Evolutionary conservation across 129 eudicot species (phyloP), one percentile per base, ranked within the genome.

Genomic region (Helianthus tuberosus): DNA sequence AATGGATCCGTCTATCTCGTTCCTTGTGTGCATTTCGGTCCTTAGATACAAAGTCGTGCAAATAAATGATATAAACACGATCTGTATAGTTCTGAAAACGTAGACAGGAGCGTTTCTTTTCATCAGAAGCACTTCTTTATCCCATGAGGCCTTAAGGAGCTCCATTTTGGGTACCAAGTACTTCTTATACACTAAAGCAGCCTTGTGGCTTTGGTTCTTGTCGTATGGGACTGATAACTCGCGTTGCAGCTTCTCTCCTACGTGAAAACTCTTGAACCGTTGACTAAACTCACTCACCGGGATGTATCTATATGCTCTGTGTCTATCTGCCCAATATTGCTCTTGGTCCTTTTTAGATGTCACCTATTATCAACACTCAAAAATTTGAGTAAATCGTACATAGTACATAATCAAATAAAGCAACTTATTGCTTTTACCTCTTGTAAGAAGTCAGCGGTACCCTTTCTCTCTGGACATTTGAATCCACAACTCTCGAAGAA

Each of bases 331-430:
- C 98, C 98, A 93, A 76, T 93, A 93, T 67, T 93, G 96, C 68
- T 88, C 91, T 77, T 93, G 98, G 64, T 93, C 97, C 85, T 88
- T 93, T 77, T 73, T 90, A 68, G 98, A 93, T n/a, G 96, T 93
- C 53, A 93, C 96, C 98, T 92, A 54, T 49, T 49, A 78, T 35
- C 20, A 66, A 17, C 48, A 23, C 38, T 44, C 75, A 71, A 54
- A 46, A 8, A 43, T 29, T 75, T 46, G 12, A 53, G 63, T 14
- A 20, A 41, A 54, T 64, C n/a, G 8, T 9, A 11, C 29, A 72
- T 72, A 43, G 6, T 70, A 36, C 23, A 49, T 36, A 57, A 25
- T 5, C 54, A 58, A 29, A 29, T 32, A 39, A 61, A 60, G 63
- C 12, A 35, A 8, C 49, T 5, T 55, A 39, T 11, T 20, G 6